A percentile compares a stretch with the other conserved stretches of the same genome.
Evolutionary conservation across 2,329 filamentous ascomycete species (phyloP).

Genomic region (Phoma sp.): DNA sequence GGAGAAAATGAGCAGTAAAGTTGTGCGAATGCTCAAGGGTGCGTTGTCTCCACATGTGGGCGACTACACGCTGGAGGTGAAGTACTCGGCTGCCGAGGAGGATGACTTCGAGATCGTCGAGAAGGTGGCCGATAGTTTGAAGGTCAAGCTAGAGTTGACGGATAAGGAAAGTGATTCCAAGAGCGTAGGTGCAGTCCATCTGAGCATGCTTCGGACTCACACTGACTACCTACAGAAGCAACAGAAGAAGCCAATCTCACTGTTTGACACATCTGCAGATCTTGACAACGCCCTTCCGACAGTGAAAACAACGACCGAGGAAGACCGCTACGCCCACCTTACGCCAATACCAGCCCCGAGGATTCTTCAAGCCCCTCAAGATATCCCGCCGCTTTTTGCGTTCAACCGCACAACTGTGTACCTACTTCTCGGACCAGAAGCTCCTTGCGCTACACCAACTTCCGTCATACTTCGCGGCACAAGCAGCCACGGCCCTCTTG

Average conservation of each 20-base stretch:
- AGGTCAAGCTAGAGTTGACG: constrained; percentile 44
- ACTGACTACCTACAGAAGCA: background rate
- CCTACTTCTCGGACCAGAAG: constrained; percentile 65
- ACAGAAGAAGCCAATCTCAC: constrained; percentile 31
- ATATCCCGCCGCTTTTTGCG: constrained; percentile 69
- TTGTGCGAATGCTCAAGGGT: constrained; percentile 76
- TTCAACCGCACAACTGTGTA: constrained; percentile 72
- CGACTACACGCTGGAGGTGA: constrained; percentile 69
- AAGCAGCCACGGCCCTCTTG: constrained; percentile 63
- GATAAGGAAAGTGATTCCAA: constrained; percentile 18
- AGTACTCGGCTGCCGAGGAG: constrained; percentile 54
- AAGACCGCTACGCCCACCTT: constrained; percentile 58
- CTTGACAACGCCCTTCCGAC: constrained; percentile 17
- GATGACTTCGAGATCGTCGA: constrained; percentile 71
- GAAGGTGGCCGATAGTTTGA: constrained; percentile 59
- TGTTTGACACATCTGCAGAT: background rate
- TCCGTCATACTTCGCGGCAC: constrained; percentile 66
- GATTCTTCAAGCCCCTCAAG: constrained; percentile 68
- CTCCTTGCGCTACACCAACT: constrained; percentile 55
- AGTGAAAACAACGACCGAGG: constrained; percentile 31
- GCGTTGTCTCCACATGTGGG: constrained; percentile 70
- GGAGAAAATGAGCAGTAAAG: constrained; percentile 72
- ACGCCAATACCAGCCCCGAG: constrained; percentile 61
- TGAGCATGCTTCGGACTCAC: background rate
- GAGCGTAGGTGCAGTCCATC: constrained; percentile 2